Evolutionary conservation across 2,329 filamentous ascomycete genomes (phyloP).

Genomic region (Didymella lethalis): DNA sequence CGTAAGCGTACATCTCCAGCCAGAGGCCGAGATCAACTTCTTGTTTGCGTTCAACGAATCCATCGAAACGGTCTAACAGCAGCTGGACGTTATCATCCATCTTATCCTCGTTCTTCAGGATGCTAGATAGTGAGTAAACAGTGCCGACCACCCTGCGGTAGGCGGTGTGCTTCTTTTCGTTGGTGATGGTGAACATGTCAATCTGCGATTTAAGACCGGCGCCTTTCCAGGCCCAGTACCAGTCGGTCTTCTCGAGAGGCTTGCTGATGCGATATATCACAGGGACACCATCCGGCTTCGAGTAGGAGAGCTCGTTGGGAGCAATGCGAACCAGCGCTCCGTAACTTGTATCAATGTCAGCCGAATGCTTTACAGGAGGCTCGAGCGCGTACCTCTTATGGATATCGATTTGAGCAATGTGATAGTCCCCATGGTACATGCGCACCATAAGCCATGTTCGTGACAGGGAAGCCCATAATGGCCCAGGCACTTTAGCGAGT

Average conservation of each 20-base stretch:
- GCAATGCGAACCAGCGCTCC: constrained; percentile 56
- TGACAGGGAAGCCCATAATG: constrained; percentile 35
- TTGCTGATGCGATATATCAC: constrained; percentile 31
- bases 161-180: constrained; percentile 19
- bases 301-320: constrained; percentile 50
- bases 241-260: constrained; percentile 35
- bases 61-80: constrained; percentile 33
- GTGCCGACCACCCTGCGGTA: constrained; percentile 15
- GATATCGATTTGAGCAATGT: constrained; percentile 23
- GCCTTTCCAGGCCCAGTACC: constrained; percentile 35
- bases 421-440: constrained; percentile 31
- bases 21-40: constrained; percentile 38
- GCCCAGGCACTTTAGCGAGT: constrained; percentile 32
- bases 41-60: constrained; percentile 28
- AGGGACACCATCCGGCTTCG: constrained; percentile 27
- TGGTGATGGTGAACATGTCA: constrained; percentile 26
- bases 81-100: constrained; percentile 34
- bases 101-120: constrained; percentile 45
- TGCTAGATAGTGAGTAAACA: constrained; percentile 52
- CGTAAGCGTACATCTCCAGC: constrained; percentile 40
- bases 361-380: not conserved
- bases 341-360: not conserved
- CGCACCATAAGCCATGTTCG: constrained; percentile 39
- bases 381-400: constrained; percentile 19
- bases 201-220: constrained; percentile 25